Evolutionary conservation across 2,329 filamentous ascomycete species (phyloP).

Genomic region (Xylariaceae sp.): DNA sequence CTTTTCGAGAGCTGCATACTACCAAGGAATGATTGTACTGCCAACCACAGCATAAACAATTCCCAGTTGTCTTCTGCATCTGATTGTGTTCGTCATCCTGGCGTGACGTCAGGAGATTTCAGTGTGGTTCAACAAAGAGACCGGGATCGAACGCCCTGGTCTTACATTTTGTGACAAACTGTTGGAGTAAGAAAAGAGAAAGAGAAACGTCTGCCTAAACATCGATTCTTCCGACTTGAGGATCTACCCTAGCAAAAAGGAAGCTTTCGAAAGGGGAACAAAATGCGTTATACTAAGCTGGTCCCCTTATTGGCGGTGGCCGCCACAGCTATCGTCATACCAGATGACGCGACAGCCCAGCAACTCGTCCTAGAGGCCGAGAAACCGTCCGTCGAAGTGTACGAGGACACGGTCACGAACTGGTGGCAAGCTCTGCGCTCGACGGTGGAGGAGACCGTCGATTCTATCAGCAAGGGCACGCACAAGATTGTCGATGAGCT

Average conservation of each 20-base stretch:
- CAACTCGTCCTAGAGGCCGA: conserved; percentile 25
- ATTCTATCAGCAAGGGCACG: conserved; percentile 12
- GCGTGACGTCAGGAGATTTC: too few relatives aligned
- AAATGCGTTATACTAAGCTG: conserved; percentile 20
- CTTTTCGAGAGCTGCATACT: too few relatives aligned
- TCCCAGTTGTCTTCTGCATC: too few relatives aligned
- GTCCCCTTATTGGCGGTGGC: conserved; percentile 12
- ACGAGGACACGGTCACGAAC: neutral
- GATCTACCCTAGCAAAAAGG: too few relatives aligned
- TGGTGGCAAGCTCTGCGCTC: conserved; percentile 14
- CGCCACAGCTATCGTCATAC: conserved; percentile 23
- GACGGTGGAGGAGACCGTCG: conserved; percentile 14
- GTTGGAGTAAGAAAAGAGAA: too few relatives aligned
- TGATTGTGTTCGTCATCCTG: too few relatives aligned
- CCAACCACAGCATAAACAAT: too few relatives aligned
- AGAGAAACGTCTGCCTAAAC: neutral
- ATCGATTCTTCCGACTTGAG: too few relatives aligned
- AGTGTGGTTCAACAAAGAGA: too few relatives aligned
- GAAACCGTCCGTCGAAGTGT: conserved; percentile 2
- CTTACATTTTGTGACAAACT: too few relatives aligned
- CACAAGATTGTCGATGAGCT: conserved; percentile 17
- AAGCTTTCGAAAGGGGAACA: neutral
- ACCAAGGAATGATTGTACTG: too few relatives aligned
- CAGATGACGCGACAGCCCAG: conserved; percentile 28
- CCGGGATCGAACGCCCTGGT: too few relatives aligned